Evolutionary conservation across 148 eudicot genomes (phyloP), one percentile per base, ranked within the genome.

Genomic region (Cornus kousa): DNA sequence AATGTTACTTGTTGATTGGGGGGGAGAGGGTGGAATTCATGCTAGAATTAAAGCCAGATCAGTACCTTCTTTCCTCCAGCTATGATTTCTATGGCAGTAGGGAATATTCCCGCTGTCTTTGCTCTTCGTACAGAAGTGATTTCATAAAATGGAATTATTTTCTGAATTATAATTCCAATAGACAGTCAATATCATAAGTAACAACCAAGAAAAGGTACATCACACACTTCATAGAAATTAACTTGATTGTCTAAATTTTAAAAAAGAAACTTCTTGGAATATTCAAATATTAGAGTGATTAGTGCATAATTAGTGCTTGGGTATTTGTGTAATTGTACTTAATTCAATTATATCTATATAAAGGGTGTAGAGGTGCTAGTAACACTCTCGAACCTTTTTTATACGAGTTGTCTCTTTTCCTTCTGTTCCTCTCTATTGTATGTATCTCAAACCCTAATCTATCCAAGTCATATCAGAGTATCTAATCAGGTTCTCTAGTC

Each of bases 51-150:
- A 60, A 72, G 57, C 62, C 59, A 48, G 65, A 12, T 39, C 19
- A 65, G 50, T 80, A 93, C 99, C 97, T 88, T 96, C 85, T 88
- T 93, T 53, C 77, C 95, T 50, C 87, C 89, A 73, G 95, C 92
- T 22, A 77, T 82, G 69, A 96, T 88, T 87, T 96, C 99, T 82
- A 96, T 92, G 68, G 99, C 99, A 85, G 97, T 96, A 20, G 99
- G 98, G 83, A 96, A 96, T 75, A 96, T 86, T 55, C 93, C 99
- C 50, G 97, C 99, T 20, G 97, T 89, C 82, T 92, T 96, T 39
- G 99, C 99, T 91, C 97, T 92, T 80, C 90, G 87, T 78, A 96
- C 93, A 70, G 88, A 76, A 74, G 93, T 87, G 79, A 96, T 85
- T 70, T 93, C 99, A 83, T 87, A 80, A 68, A 96, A 85, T 65